Evolutionary conservation across 1,139 yeast species (phyloP).

Genomic region (Lodderomyces elongisporus): DNA sequence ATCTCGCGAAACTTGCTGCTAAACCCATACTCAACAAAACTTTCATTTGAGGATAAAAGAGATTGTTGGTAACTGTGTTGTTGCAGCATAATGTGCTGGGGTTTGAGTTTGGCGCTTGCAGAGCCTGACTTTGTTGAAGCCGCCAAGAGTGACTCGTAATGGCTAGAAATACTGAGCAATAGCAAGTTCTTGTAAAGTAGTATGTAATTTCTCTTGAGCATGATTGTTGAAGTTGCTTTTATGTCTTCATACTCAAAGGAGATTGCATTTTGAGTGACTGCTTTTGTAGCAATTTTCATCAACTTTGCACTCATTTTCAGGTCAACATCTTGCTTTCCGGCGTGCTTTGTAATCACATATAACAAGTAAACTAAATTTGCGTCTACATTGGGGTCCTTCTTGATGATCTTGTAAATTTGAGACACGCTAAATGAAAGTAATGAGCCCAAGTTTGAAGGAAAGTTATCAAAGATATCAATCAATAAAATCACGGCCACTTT

Average conservation of each 20-base stretch:
- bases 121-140: slow-evolving; percentile 34
- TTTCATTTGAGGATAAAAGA: slow-evolving; percentile 29
- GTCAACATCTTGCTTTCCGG: slow-evolving; percentile 37
- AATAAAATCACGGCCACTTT: slow-evolving; percentile 28
- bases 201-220: slow-evolving; percentile 31
- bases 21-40: slow-evolving; percentile 26
- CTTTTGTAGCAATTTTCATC: slow-evolving; percentile 29
- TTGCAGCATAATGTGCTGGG: slow-evolving; percentile 39
- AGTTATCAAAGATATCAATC: slow-evolving; percentile 35
- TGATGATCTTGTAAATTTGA: slow-evolving; percentile 38
- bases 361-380: slow-evolving; percentile 30
- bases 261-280: slow-evolving; percentile 17
- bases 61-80: slow-evolving; percentile 35
- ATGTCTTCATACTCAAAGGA: slow-evolving; percentile 17
- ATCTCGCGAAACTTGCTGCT: slow-evolving; percentile 32
- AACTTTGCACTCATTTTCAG: slow-evolving; percentile 38
- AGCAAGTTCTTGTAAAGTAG: slow-evolving; percentile 30
- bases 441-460: slow-evolving; percentile 35
- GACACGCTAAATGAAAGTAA: slow-evolving; percentile 31
- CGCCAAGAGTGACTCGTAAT: slow-evolving; percentile 36
- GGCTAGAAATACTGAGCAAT: slow-evolving; percentile 29
- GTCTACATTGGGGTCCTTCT: slow-evolving; percentile 28
- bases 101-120: slow-evolving; percentile 39
- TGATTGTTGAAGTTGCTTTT: slow-evolving; percentile 18
- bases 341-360: slow-evolving; percentile 30